A percentile compares a stretch with the other conserved stretches of the same genome.
These are phyloP conservation scores for Neospora caninum DNA, from an alignment of 169 alveolate genomes.

Conservation along the genomic window DNA sequence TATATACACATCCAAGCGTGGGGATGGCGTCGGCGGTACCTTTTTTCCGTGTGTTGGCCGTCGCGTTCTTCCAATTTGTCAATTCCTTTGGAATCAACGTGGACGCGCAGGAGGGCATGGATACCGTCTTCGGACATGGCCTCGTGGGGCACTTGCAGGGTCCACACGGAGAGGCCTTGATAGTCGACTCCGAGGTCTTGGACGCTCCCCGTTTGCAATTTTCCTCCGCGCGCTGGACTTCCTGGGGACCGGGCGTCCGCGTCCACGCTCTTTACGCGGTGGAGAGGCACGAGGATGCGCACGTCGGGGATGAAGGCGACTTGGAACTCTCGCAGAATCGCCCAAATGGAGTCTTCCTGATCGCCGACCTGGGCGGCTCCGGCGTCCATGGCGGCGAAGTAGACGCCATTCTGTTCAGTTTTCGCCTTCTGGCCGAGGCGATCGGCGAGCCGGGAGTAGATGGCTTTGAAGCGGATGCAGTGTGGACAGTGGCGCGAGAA, in stretches of 20 bases:
- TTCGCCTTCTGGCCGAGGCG: background rate
- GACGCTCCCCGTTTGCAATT: background rate
- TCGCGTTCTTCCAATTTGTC: background rate
- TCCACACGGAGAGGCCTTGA: background rate
- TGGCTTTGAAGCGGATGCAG: conserved; percentile 8
- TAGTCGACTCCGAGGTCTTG: background rate
- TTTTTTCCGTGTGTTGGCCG: background rate
- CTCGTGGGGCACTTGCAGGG: background rate
- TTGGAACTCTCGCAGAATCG: background rate
- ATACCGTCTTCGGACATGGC: background rate
- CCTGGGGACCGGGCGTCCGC: background rate
- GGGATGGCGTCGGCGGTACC: background rate
- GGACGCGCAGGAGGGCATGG: background rate
- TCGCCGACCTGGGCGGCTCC: background rate
- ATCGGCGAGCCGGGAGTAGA: background rate
- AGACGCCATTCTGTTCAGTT: background rate
- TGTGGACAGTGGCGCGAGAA: conserved; percentile 38
- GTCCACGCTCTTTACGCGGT: background rate
- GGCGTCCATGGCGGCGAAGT: background rate
- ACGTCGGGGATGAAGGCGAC: conserved; percentile 12
- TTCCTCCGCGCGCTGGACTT: background rate
- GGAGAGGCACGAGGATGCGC: conserved; percentile 20
- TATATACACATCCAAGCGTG: background rate
- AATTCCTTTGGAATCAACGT: background rate
- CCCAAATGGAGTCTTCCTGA: background rate